phyloP scores from a whole-genome alignment of 2,329 filamentous ascomycete genomes.

The Ophiobolus disseminans region DNA sequence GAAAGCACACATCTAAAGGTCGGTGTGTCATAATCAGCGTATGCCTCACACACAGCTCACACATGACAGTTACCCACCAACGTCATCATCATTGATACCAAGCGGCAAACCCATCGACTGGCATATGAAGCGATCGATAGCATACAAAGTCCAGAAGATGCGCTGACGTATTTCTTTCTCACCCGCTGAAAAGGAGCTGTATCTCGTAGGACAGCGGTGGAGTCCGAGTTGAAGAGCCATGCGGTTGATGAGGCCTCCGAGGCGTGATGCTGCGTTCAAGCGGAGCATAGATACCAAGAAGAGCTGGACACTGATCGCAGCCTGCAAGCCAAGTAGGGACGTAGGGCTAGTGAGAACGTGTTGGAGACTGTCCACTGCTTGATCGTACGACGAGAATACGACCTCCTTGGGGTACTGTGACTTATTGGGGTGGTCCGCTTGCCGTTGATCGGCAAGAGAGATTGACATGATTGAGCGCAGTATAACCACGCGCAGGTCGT shows the following conservation, averaged over 20 bases:
- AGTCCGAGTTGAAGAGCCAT: slow-evolving; percentile 65
- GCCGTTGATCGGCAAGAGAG: slow-evolving; percentile 61
- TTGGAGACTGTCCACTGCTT: slow-evolving; percentile 59
- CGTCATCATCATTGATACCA: slow-evolving; percentile 63
- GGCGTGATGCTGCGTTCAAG: slow-evolving; percentile 63
- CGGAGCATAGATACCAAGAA: slow-evolving; percentile 64
- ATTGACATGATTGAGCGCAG: slow-evolving; percentile 62
- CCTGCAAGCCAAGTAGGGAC: slow-evolving; percentile 55
- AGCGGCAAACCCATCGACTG: slow-evolving; percentile 64
- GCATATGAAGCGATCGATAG: slow-evolving; percentile 62
- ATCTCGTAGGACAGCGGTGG: slow-evolving; percentile 64
- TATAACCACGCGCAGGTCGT: slow-evolving; percentile 51
- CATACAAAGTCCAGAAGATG: slow-evolving; percentile 66
- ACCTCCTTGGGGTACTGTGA: slow-evolving; percentile 52
- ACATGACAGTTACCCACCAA: too few species aligned
- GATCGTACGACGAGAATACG: slow-evolving; percentile 58
- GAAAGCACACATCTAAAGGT: slow-evolving; percentile 66
- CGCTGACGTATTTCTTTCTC: slow-evolving; percentile 60
- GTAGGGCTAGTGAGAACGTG: slow-evolving; percentile 57
- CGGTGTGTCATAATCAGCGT: too few species aligned
- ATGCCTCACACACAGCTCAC: too few species aligned
- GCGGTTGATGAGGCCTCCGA: slow-evolving; percentile 63
- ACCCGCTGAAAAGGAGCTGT: slow-evolving; percentile 56
- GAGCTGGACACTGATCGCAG: slow-evolving; percentile 61
- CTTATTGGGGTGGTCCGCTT: slow-evolving; percentile 35